phyloP scores from a whole-genome alignment of 768 basidiomycete species.

The Serendipita sp. region DNA sequence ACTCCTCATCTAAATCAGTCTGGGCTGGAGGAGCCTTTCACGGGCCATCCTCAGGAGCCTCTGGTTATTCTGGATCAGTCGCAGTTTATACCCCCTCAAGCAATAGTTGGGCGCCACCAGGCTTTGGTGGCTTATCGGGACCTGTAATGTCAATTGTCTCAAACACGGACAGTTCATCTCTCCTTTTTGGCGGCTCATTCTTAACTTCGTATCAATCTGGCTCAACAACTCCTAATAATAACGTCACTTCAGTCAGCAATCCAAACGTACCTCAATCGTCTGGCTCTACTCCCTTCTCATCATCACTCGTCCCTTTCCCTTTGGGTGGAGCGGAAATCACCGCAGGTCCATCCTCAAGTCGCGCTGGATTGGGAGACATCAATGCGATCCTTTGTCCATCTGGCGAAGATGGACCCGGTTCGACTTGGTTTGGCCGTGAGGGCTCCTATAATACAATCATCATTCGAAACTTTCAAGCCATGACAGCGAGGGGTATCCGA shows the following conservation, averaged over 20 bases:
- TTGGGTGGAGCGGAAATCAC: conserved; percentile 39
- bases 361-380: conserved; percentile 46
- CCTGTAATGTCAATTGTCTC: conserved; percentile 62
- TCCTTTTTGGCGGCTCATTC: conserved; percentile 86
- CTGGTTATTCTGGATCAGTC: conserved; percentile 35
- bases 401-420: conserved; percentile 62
- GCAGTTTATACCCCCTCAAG: conserved; percentile 53
- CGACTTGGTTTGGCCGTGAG: conserved; percentile 73
- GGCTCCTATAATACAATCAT: conserved; percentile 58
- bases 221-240: conserved; percentile 30
- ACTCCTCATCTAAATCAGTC: conserved; percentile 40
- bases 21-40: conserved; percentile 66
- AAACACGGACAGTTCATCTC: conserved; percentile 49
- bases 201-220: conserved; percentile 50
- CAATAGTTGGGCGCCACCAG: conserved; percentile 55
- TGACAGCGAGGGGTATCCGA: conserved; percentile 64
- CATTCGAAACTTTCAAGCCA: conserved; percentile 53
- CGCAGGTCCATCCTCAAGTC: conserved; percentile 46
- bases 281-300: conserved; percentile 72
- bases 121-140: conserved; percentile 70
- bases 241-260: conserved; percentile 24
- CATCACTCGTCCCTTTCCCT: conserved; percentile 73
- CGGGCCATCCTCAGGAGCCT: conserved; percentile 23
- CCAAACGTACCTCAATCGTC: conserved; percentile 72
- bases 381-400: conserved; percentile 67